These are phyloP conservation scores for Oidium heveae DNA, from an alignment of 2,329 filamentous ascomycete genomes.

Conservation along the genomic window DNA sequence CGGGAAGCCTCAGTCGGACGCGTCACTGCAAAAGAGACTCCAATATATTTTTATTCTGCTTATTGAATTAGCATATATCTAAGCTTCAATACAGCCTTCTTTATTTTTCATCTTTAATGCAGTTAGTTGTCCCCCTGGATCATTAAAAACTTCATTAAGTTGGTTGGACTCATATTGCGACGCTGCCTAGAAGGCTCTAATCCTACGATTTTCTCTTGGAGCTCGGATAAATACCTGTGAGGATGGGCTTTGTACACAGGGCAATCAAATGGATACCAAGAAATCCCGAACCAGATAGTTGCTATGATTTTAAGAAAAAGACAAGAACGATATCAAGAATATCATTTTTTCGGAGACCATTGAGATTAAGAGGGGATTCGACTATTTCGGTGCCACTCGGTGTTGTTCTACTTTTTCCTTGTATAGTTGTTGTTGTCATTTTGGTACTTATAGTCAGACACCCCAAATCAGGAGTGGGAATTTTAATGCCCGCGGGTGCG, in stretches of 20 bases:
- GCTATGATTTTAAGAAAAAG: slow-evolving; percentile 20
- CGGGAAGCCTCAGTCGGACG: slow-evolving; percentile 5
- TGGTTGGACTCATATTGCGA: no score
- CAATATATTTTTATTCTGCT: no score
- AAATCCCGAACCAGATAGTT: slow-evolving; percentile 16
- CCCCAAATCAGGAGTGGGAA: slow-evolving; percentile 55
- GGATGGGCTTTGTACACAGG: slow-evolving; percentile 27
- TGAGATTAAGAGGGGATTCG: slow-evolving; percentile 78
- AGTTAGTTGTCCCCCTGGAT: no score
- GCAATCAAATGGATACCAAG: slow-evolving; percentile 24
- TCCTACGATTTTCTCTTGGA: no score
- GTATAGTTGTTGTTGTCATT: slow-evolving; percentile 76
- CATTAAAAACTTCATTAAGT: no score
- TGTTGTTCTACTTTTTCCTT: slow-evolving; percentile 76
- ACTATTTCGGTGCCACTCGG: slow-evolving; percentile 80
- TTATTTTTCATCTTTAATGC: no score
- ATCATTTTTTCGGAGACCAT: slow-evolving; percentile 62
- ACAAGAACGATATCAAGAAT: slow-evolving; percentile 25
- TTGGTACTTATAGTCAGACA: slow-evolving; percentile 73
- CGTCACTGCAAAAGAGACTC: slow-evolving; percentile 9
- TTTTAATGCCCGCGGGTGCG: slow-evolving; percentile 68
- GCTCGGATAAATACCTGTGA: slow-evolving; percentile 1
- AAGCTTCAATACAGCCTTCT: no score
- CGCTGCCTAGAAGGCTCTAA: no score
- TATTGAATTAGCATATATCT: no score